Evolutionary conservation across 2,329 filamentous ascomycete genomes (phyloP).

Genomic region (Lachnellula arida): DNA sequence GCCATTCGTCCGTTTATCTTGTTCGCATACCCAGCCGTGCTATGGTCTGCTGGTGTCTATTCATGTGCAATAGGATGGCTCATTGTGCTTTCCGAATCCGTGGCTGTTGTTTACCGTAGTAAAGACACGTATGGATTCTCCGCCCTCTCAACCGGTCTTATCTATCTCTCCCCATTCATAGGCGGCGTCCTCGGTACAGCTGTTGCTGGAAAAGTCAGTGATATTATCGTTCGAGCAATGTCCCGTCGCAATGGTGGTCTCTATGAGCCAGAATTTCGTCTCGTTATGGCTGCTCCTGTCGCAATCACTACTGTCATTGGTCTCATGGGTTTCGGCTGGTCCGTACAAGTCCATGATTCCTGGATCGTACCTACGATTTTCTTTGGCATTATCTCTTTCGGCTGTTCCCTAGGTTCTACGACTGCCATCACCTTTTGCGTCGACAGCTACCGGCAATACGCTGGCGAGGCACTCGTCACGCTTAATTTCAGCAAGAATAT

Average conservation of each 20-base stretch:
- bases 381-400: conserved; percentile 88
- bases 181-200: conserved; percentile 87
- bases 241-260: conserved; percentile 82
- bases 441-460: conserved; percentile 89
- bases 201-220: conserved; percentile 82
- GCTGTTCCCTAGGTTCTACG: conserved; percentile 83
- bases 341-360: conserved; percentile 63
- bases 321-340: conserved; percentile 97
- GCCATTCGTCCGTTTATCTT: conserved; percentile 78
- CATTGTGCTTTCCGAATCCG: conserved; percentile 86
- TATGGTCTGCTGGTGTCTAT: conserved; percentile 86
- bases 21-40: conserved; percentile 79
- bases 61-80: conserved; percentile 89
- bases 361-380: conserved; percentile 95
- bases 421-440: conserved; percentile 93
- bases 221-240: conserved; percentile 79
- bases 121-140: conserved; percentile 72
- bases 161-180: conserved; percentile 87
- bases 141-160: conserved; percentile 72
- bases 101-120: conserved; percentile 73
- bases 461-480: conserved; percentile 88
- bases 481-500: conserved; percentile 94
- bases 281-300: conserved; percentile 83
- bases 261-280: conserved; percentile 90
- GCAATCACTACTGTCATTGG: conserved; percentile 74